Percentiles rank a stretch among this genome's conserved stretches.
Evolutionary conservation across 768 basidiomycete genomes (phyloP).

Genomic region (Heimioporus sp.): DNA sequence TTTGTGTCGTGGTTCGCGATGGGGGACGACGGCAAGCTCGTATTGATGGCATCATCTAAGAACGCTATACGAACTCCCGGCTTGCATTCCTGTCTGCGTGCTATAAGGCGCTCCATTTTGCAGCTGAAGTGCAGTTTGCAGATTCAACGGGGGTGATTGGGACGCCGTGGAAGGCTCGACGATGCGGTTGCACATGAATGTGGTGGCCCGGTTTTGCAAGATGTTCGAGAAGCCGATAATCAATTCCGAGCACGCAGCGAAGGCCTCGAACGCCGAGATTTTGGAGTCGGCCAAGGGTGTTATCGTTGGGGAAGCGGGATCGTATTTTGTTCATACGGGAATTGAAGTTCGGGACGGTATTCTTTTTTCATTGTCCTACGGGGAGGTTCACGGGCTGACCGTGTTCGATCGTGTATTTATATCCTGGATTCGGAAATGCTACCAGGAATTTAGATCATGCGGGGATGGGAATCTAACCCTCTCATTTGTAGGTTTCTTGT

Average conservation of each 20-base stretch:
- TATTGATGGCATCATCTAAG: too few relatives aligned
- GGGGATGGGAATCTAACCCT: too few relatives aligned
- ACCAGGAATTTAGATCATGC: too few relatives aligned
- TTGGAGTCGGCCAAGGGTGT: not conserved
- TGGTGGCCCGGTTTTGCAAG: not conserved
- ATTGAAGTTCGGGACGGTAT: not conserved
- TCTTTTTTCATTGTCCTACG: too few relatives aligned
- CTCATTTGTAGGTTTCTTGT: too few relatives aligned
- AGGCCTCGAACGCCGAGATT: not conserved
- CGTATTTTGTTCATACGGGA: not conserved
- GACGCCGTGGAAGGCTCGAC: not conserved
- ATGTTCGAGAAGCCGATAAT: constrained; percentile 9
- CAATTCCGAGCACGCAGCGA: not conserved
- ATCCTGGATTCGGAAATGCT: too few relatives aligned
- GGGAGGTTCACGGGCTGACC: too few relatives aligned
- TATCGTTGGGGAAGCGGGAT: not conserved
- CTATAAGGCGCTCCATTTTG: not conserved
- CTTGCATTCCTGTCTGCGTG: too few relatives aligned
- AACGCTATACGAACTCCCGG: too few relatives aligned
- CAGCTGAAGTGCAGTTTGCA: not conserved
- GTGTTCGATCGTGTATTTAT: too few relatives aligned
- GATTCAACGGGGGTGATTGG: not conserved
- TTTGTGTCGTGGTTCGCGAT: too few relatives aligned
- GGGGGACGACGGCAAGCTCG: too few relatives aligned
- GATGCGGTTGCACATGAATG: not conserved